phyloP scores from a whole-genome alignment of 345 rosid genomes.

The Physaria fendleri region DNA sequence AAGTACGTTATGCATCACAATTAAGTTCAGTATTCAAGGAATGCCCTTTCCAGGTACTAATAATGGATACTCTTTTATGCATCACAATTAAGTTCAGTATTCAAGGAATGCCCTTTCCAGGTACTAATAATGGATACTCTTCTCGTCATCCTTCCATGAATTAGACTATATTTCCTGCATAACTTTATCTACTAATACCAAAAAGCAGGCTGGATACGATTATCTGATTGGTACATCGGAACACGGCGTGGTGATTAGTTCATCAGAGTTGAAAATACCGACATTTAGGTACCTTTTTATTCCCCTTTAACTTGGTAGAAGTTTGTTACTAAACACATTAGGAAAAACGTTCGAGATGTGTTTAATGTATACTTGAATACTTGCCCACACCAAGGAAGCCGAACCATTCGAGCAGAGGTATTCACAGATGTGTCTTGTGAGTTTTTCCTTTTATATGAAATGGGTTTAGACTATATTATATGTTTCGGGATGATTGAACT shows the following conservation, averaged over 20 bases:
- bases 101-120: constrained; percentile 54
- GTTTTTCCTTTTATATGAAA: neutral
- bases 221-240: constrained; percentile 90
- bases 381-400: constrained; percentile 89
- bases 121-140: constrained; percentile 24
- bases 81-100: constrained; percentile 57
- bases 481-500: neutral
- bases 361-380: constrained; percentile 76
- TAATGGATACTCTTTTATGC: constrained; percentile 55
- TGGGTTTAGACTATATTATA: neutral
- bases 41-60: constrained; percentile 55
- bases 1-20: constrained; percentile 78
- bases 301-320: neutral
- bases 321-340: neutral
- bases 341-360: constrained; percentile 47
- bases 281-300: constrained; percentile 48
- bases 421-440: neutral
- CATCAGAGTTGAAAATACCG: constrained; percentile 69
- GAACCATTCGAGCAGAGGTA: constrained; percentile 91
- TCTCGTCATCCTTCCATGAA: neutral
- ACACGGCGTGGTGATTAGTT: constrained; percentile 62
- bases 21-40: constrained; percentile 57
- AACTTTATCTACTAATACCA: constrained; percentile 15
- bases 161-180: neutral
- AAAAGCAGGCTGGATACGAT: constrained; percentile 84